A percentile compares a stretch with the other conserved stretches of the same genome.
Evolutionary conservation across 2,329 filamentous ascomycete genomes (phyloP).

Genomic region (Chaetomium sp.): DNA sequence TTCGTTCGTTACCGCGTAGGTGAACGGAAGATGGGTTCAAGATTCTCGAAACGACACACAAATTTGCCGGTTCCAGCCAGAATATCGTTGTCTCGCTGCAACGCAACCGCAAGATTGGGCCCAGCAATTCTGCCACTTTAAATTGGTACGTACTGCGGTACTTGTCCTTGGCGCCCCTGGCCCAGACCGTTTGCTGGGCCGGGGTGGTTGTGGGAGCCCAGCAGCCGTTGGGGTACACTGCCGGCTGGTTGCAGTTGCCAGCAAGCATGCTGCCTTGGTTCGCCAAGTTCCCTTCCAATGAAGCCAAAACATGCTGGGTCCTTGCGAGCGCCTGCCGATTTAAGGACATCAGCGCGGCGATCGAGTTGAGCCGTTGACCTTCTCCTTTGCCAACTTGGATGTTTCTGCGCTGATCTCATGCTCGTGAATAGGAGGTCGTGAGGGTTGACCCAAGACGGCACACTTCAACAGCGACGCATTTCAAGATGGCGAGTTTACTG

Average conservation of each 20-base stretch:
- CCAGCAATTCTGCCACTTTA: slow-evolving; percentile 2
- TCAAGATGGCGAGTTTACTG: no score
- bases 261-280: not conserved
- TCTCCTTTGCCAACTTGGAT: no score
- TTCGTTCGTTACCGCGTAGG: not conserved
- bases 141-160: not conserved
- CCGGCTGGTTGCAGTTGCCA: not conserved
- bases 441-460: no score
- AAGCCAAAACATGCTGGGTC: no score
- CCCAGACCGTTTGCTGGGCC: not conserved
- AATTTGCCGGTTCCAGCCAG: slow-evolving; percentile 1
- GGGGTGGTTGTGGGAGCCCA: not conserved
- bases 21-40: not conserved
- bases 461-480: no score
- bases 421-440: no score
- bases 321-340: no score
- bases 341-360: no score
- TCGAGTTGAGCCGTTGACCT: no score
- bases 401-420: no score
- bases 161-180: not conserved
- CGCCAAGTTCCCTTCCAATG: no score
- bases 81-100: not conserved
- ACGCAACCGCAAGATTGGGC: not conserved
- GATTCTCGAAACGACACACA: not conserved
- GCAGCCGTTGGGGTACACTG: not conserved